Base-by-base conservation (phyloP, 2,329 filamentous ascomycete species). In the Teratosphaeria zuluensis region DNA sequence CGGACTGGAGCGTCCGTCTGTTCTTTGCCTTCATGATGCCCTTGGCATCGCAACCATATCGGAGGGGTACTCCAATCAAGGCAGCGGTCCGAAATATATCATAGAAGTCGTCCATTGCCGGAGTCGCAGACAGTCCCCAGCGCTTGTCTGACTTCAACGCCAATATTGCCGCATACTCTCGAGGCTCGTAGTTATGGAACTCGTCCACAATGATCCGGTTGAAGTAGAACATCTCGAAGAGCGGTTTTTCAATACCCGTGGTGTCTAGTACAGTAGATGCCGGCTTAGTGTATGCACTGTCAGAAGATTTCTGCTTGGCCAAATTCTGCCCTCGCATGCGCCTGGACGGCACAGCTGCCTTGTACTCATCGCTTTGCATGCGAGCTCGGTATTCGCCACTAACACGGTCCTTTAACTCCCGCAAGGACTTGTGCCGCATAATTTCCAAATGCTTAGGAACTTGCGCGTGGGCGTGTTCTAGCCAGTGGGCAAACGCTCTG, bases 51-150 rank as follows among this genome's bases (percentile, higher is more conserved):
- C 82, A 79, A 54, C 83, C 77, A 21, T 79, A 69, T 1, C 81
- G 83, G 0, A 88, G 71, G 53, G 77, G 75, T 24, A 85, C 70
- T 1, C 79, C 78, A 1, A 88, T 67, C 16, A 86, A 78, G 1
- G 72, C 73, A 0, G 83, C 82, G 59, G 86, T 82, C 16, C 76
- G 77, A 56, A 84, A 82, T 8, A 87, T 74, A 61, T 85, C 81
- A 0, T 78, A 76, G 64, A 85, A 85, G 57, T 82, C 79, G 4
- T 76, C 75, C 2, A 86, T 66, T 0, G 77, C 75, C 1, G 85
- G 84, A 0, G 85, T 88, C 2, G 82, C 85, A 0, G 84, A 87
- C 1, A 88, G 72, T 6, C 84, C 74, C 84, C 84, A 87, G 57
- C 78, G 78, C 48, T 80, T 82, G 51, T 76, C 73, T 11, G 81